Conservation (phyloP, 192 early-diverging fungal genomes). For the Cetraspora pellucida region DNA sequence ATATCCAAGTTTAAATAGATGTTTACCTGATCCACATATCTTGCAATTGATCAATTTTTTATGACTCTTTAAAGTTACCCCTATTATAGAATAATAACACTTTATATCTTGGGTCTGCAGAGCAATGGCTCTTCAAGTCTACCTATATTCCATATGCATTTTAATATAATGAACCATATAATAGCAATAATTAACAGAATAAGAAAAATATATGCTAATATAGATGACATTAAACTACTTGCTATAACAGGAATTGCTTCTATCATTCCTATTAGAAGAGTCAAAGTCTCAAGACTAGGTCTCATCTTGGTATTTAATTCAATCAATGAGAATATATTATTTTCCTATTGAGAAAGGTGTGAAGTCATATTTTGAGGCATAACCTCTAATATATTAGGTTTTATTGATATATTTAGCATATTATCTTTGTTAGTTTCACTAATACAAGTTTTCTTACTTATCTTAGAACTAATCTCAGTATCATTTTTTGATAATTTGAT, state of each 20-base stretch:
- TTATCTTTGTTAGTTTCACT: conserved; percentile 12
- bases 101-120: too few species aligned
- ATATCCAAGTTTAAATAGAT: too few species aligned
- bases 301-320: background rate
- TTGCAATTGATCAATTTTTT: background rate
- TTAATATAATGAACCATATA: conserved; percentile 5
- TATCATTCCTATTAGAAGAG: background rate
- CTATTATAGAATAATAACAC: too few species aligned
- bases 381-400: background rate
- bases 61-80: too few species aligned
- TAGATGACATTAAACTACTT: too few species aligned
- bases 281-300: too few species aligned
- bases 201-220: too few species aligned
- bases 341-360: conserved; percentile 2
- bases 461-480: conserved; percentile 9
- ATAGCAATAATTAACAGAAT: conserved; percentile 8
- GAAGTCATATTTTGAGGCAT: background rate
- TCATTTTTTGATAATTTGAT: too few species aligned
- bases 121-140: too few species aligned
- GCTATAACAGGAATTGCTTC: too few species aligned
- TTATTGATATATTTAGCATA: background rate
- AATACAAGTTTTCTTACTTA: too few species aligned
- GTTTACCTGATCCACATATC: background rate
- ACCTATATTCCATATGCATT: background rate
- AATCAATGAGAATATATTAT: background rate